These are phyloP conservation scores for Suillus americanus DNA, from an alignment of 768 basidiomycete genomes.

Conservation along the genomic window DNA sequence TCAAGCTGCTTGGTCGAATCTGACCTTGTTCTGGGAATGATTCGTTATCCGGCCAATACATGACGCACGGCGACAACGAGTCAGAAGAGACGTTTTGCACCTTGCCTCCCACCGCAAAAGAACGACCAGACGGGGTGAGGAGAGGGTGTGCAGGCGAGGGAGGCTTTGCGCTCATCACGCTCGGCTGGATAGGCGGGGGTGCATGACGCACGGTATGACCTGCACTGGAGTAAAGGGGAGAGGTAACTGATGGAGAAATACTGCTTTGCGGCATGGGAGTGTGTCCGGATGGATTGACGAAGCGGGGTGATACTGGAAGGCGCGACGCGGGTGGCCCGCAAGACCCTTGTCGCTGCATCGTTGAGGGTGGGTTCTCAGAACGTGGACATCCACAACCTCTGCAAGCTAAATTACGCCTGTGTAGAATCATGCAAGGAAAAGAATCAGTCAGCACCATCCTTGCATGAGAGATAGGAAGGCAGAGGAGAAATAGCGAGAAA, in stretches of 20 bases:
- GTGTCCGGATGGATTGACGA: slow-evolving; percentile 13
- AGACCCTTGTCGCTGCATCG: slow-evolving; percentile 30
- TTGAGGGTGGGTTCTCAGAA: slow-evolving; percentile 33
- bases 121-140: slow-evolving; percentile 80
- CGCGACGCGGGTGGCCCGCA: slow-evolving; percentile 22
- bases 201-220: slow-evolving; percentile 26
- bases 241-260: slow-evolving; percentile 27
- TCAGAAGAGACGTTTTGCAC: slow-evolving; percentile 79
- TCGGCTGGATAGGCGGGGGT: slow-evolving; percentile 19
- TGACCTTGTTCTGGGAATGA: slow-evolving; percentile 79
- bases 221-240: slow-evolving; percentile 30
- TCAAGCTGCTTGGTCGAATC: slow-evolving; percentile 59
- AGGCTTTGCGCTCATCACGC: slow-evolving; percentile 29
- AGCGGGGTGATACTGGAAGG: slow-evolving; percentile 27
- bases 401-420: slow-evolving; percentile 74
- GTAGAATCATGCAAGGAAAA: slow-evolving; percentile 49
- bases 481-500: slow-evolving; percentile 3
- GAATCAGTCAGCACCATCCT: slow-evolving; percentile 44
- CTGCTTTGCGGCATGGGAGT: background rate
- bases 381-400: slow-evolving; percentile 75
- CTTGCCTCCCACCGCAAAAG: slow-evolving; percentile 72
- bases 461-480: slow-evolving; percentile 14
- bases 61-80: slow-evolving; percentile 70
- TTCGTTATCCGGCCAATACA: slow-evolving; percentile 93
- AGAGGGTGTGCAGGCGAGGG: slow-evolving; percentile 58